A percentile compares a stretch with the other conserved stretches of the same genome.
Conservation (phyloP, 2,329 filamentous ascomycete species). For the Colletotrichum sp. region DNA sequence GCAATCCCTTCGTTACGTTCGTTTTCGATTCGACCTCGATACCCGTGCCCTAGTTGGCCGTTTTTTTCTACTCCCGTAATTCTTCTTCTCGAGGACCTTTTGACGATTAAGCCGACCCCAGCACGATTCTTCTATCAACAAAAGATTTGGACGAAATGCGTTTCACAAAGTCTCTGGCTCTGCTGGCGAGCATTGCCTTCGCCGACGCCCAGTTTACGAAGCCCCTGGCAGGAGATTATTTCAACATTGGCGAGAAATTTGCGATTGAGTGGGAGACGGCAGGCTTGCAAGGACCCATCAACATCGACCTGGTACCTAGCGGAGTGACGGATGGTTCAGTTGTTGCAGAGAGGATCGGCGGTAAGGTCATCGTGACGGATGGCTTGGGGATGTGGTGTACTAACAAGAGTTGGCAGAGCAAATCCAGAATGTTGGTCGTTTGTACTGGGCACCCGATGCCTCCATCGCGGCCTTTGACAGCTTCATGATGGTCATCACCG, state of each 20-base stretch:
- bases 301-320: slow-evolving; percentile 25
- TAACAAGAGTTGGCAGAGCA: slow-evolving; percentile 10
- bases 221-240: slow-evolving; percentile 4
- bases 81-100: neutral
- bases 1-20: neutral
- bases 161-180: slow-evolving; percentile 4
- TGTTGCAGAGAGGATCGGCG: slow-evolving; percentile 25
- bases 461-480: slow-evolving; percentile 24
- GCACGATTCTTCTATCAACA: neutral
- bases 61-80: neutral
- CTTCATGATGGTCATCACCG: slow-evolving; percentile 27
- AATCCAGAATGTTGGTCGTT: slow-evolving; percentile 24
- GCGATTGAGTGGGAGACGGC: slow-evolving; percentile 25
- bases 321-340: slow-evolving; percentile 20
- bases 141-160: slow-evolving; percentile 4
- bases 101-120: neutral
- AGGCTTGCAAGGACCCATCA: slow-evolving; percentile 24
- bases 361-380: slow-evolving; percentile 18
- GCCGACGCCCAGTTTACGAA: slow-evolving; percentile 22
- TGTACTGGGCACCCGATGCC: slow-evolving; percentile 25
- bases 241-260: slow-evolving; percentile 18
- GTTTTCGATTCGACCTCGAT: slow-evolving; percentile 4
- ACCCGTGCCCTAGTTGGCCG: slow-evolving; percentile 13
- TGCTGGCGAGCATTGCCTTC: slow-evolving; percentile 10
- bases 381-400: slow-evolving; percentile 5